phyloP scores from a whole-genome alignment of 2,329 filamentous ascomycete species.

The Akanthomyces lecanii region DNA sequence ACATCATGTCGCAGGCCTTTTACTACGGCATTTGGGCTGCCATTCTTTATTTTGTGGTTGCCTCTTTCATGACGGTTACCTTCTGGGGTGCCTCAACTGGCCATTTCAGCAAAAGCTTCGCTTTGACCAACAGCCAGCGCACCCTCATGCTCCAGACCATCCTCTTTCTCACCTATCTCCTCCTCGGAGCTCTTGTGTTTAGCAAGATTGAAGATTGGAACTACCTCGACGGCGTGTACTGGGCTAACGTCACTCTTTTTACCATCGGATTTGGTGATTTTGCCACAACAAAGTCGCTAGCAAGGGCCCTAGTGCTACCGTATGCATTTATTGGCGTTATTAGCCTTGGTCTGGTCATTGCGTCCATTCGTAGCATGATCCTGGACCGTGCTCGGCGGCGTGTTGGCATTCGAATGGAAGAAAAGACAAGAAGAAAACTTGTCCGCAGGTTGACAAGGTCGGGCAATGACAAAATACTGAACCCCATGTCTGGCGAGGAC shows the following conservation, averaged over 20 bases:
- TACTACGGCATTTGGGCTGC: slow-evolving; percentile 83
- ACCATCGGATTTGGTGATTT: slow-evolving; percentile 62
- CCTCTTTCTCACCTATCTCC: slow-evolving; percentile 75
- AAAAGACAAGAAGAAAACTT: slow-evolving; percentile 51
- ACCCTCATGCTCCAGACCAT: slow-evolving; percentile 91
- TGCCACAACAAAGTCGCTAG: slow-evolving; percentile 46
- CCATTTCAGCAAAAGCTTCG: slow-evolving; percentile 75
- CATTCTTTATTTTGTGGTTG: slow-evolving; percentile 72
- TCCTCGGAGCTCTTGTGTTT: slow-evolving; percentile 73
- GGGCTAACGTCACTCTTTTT: slow-evolving; percentile 68
- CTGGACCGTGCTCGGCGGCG: slow-evolving; percentile 53
- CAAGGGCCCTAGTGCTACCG: slow-evolving; percentile 71
- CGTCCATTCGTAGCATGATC: slow-evolving; percentile 66
- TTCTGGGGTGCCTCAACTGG: slow-evolving; percentile 67
- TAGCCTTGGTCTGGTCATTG: slow-evolving; percentile 78
- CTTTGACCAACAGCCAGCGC: slow-evolving; percentile 73
- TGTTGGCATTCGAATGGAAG: slow-evolving; percentile 54
- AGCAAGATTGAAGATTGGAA: slow-evolving; percentile 67
- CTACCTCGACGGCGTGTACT: slow-evolving; percentile 75
- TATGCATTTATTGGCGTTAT: slow-evolving; percentile 81
- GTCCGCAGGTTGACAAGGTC: slow-evolving; percentile 43
- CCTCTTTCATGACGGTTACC: slow-evolving; percentile 72
- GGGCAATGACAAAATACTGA: slow-evolving; percentile 45
- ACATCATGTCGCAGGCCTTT: slow-evolving; percentile 74
- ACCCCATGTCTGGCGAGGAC: slow-evolving; percentile 38